Evolutionary conservation across 768 basidiomycete genomes (phyloP), one percentile per base, ranked within the genome.

Genomic region (Galerina marginata): DNA sequence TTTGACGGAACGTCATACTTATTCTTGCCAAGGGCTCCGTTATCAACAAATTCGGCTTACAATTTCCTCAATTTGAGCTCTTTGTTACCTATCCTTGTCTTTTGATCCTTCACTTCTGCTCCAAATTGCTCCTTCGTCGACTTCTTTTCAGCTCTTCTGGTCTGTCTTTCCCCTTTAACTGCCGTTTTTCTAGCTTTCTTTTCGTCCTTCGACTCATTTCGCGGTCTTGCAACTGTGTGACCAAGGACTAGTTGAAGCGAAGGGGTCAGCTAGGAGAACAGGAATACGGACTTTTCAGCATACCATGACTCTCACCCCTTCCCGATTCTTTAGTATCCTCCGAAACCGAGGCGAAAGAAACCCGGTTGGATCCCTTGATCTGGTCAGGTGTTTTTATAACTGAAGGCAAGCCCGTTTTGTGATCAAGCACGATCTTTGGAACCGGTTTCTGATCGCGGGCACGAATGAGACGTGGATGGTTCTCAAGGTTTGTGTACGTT

Each of bases 401-500:
- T 29, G 77, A 72, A 3, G 94, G 95, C 9, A 95, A 75, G 2
- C 93, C 94, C 0, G 91, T 94, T 64, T 84, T 88, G 1, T 86
- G 81, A 70, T 96, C 89, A 29, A 96, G 77, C 29, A 73, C 69
- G 63, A 96, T 93, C 72, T 85, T 90, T 0, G 88, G 80, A 0
- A 83, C 81, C 20, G 77, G 75, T 67, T 78, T 81, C 42, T 75
- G 69, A 60, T 86, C 81, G 37, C 88, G 80, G 16, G 88, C 86
- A 25, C 86, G 84, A 59, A 99, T 95, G 36, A 97, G 77, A 9
- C 90, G 86, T 0, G 97, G 97, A 71, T 99, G 97, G 69, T 99
- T 99, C 72, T 97, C 97, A 6, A 98, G 81, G 70, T 97, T 99
- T n/a, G 94, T 91, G 71, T 95, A 96, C 9, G 96, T 98, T 9